Evolutionary conservation across 805 yeast species (phyloP).

Genomic region (Clavispora phyllophila): DNA sequence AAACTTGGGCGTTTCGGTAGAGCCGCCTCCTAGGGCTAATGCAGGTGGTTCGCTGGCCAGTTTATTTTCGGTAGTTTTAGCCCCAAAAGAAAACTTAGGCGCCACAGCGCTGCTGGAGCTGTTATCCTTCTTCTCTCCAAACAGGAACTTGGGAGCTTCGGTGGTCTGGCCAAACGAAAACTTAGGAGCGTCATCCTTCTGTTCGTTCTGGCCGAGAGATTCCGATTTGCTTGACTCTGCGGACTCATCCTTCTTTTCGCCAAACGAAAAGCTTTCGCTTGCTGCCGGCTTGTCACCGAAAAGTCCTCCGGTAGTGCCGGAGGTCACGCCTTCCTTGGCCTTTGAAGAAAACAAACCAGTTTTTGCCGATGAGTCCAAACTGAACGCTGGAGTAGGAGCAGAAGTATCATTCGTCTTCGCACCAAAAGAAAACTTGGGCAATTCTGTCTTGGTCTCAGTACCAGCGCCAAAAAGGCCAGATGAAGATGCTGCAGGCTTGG

Average conservation of each 20-base stretch:
- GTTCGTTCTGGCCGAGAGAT: neutral
- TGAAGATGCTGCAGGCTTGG: neutral
- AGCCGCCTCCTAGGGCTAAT: neutral
- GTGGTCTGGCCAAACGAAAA: conserved; percentile 3
- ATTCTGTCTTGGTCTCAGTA: neutral
- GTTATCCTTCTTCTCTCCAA: conserved; percentile 10
- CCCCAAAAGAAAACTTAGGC: conserved; percentile 3
- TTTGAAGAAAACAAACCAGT: neutral
- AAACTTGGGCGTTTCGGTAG: neutral
- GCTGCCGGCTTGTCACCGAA: neutral
- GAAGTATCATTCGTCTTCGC: neutral
- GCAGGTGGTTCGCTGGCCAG: neutral
- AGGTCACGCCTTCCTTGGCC: neutral
- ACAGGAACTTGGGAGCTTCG: conserved; percentile 9
- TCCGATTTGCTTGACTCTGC: neutral
- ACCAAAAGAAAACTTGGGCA: conserved; percentile 18
- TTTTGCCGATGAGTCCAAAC: neutral
- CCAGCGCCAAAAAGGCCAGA: neutral
- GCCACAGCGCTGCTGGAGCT: neutral
- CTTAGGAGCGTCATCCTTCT: conserved; percentile 2
- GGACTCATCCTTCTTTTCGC: neutral
- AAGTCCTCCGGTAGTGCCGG: neutral
- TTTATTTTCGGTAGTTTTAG: neutral
- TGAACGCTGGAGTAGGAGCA: neutral
- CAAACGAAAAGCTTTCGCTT: conserved; percentile 3